Evolutionary conservation across 306 rosid genomes (phyloP).

Genomic region (Lathyrus tuberosus): DNA sequence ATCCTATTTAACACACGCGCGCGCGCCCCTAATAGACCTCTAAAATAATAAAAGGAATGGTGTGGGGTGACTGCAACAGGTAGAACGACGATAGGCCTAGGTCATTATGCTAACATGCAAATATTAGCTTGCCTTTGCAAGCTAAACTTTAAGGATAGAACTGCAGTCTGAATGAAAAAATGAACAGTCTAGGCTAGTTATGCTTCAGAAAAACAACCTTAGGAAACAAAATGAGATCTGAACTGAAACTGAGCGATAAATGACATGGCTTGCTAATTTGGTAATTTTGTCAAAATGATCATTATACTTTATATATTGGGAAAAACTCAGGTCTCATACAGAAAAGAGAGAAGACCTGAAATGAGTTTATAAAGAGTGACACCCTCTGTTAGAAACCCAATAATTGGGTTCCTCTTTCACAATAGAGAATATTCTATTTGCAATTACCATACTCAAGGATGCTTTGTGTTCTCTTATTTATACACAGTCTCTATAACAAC

Average conservation of each 20-base stretch:
- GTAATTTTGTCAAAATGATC: conserved; percentile 20
- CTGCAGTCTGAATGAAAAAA: conserved; percentile 3
- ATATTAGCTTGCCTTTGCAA: conserved; percentile 5
- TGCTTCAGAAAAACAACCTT: conserved; percentile 9
- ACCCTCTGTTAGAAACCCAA: too few species aligned
- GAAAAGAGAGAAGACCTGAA: too few species aligned
- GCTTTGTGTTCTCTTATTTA: too few species aligned
- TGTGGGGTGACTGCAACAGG: not conserved
- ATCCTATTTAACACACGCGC: conserved; percentile 19
- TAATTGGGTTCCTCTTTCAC: too few species aligned
- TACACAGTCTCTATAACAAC: too few species aligned
- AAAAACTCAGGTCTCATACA: too few species aligned
- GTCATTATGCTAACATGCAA: not conserved
- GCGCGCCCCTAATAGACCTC: not conserved
- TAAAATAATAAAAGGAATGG: not conserved
- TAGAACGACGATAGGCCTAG: conserved; percentile 9
- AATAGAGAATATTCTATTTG: too few species aligned
- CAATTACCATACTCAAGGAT: too few species aligned
- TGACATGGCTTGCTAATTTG: conserved; percentile 4
- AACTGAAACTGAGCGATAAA: not conserved
- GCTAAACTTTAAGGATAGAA: conserved; percentile 10
- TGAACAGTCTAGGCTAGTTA: conserved; percentile 16
- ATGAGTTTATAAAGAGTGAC: too few species aligned
- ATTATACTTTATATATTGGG: not conserved
- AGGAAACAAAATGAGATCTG: not conserved